Conservation (phyloP, 106 monocot genomes). For the Acorus calamus region DNA sequence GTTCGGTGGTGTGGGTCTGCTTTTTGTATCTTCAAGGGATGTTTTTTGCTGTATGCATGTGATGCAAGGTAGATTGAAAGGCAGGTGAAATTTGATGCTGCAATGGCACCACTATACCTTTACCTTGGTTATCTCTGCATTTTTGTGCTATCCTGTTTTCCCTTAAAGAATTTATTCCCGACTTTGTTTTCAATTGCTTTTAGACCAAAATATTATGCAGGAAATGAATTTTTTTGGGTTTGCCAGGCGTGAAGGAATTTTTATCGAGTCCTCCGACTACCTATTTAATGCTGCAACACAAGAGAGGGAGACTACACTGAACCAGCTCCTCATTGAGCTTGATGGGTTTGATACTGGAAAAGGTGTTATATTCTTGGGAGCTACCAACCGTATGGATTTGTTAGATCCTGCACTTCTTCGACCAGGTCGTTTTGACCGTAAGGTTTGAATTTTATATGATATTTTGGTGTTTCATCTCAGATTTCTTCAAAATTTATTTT, state of each 20-base stretch:
- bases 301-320: slow-evolving; percentile 85
- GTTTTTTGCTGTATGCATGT: no score
- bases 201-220: neutral
- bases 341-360: slow-evolving; percentile 93
- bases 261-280: slow-evolving; percentile 60
- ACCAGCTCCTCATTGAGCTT: slow-evolving; percentile 82
- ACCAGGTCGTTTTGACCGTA: slow-evolving; percentile 87
- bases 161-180: no score
- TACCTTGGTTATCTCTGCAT: no score
- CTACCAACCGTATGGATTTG: slow-evolving; percentile 86
- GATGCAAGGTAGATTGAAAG: no score
- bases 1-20: no score
- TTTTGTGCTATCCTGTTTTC: no score
- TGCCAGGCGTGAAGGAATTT: slow-evolving; percentile 74
- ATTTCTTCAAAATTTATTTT: neutral
- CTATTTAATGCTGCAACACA: slow-evolving; percentile 84
- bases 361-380: slow-evolving; percentile 86
- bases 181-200: no score
- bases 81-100: no score
- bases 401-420: slow-evolving; percentile 86
- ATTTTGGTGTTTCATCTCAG: neutral
- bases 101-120: no score
- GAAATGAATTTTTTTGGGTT: slow-evolving; percentile 1
- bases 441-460: slow-evolving; percentile 28
- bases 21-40: no score